These are phyloP conservation scores for Avena atlantica DNA, from an alignment of 176 grass and related monocot genomes.

Conservation along the genomic window DNA sequence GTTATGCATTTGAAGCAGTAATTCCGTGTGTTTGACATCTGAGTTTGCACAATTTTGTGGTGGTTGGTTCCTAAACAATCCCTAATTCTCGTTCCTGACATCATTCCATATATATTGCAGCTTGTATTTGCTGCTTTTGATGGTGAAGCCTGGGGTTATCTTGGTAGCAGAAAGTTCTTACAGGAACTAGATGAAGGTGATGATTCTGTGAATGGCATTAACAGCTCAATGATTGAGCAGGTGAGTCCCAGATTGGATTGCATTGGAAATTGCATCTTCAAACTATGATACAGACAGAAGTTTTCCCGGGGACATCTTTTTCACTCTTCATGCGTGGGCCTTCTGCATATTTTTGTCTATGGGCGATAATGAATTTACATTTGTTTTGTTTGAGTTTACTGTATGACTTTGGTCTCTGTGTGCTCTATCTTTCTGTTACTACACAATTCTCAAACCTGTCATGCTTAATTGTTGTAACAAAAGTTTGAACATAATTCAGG, in stretches of 20 bases:
- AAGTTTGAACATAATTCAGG: conserved; percentile 49
- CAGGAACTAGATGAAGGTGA: conserved; percentile 73
- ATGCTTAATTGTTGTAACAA: conserved; percentile 22
- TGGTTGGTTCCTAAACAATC: conserved; percentile 35
- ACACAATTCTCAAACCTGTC: not conserved
- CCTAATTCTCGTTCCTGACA: conserved; percentile 34
- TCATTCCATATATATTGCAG: conserved; percentile 48
- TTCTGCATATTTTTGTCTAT: conserved; percentile 24
- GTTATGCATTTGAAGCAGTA: conserved; percentile 28
- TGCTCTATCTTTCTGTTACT: not conserved
- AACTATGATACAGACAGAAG: conserved; percentile 11
- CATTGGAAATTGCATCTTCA: conserved; percentile 8
- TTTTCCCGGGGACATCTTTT: conserved; percentile 2
- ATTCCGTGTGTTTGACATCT: conserved; percentile 29
- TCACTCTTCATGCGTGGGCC: conserved; percentile 1
- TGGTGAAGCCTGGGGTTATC: conserved; percentile 98
- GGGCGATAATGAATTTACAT: conserved; percentile 14
- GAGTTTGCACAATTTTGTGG: not conserved
- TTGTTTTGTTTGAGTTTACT: conserved; percentile 28
- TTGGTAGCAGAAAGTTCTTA: conserved; percentile 92
- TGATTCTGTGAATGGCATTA: conserved; percentile 82
- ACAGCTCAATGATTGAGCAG: conserved; percentile 79
- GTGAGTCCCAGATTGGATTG: conserved; percentile 46
- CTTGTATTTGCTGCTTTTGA: conserved; percentile 87
- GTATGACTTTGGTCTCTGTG: not conserved